These are phyloP conservation scores for Leucoagaricus sp. DNA, from an alignment of 1,284 basidiomycete genomes.

Conservation along the genomic window DNA sequence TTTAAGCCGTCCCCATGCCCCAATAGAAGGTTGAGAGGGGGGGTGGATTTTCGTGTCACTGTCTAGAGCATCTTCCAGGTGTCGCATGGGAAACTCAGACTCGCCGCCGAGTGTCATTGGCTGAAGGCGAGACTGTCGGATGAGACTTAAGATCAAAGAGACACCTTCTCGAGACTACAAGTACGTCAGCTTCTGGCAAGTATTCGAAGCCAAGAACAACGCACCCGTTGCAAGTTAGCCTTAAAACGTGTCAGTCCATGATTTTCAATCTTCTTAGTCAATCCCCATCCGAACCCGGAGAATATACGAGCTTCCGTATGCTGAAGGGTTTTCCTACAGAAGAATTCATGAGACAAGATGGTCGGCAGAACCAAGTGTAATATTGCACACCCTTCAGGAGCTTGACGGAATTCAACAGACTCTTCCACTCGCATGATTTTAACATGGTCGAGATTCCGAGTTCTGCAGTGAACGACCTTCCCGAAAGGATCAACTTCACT, in stretches of 20 bases:
- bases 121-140: constrained; percentile 75
- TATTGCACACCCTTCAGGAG: constrained; percentile 57
- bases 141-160: constrained; percentile 67
- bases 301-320: constrained; percentile 75
- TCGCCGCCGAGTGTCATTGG: constrained; percentile 56
- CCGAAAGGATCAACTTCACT: constrained; percentile 84
- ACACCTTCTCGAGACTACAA: constrained; percentile 80
- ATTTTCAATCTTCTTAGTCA: constrained; percentile 77
- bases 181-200: constrained; percentile 12
- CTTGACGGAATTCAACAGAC: constrained; percentile 63
- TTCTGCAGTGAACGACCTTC: constrained; percentile 67
- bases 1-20: constrained; percentile 37
- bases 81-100: constrained; percentile 16
- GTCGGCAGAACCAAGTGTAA: background rate
- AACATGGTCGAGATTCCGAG: constrained; percentile 82
- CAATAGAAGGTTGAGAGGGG: constrained; percentile 1
- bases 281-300: constrained; percentile 81
- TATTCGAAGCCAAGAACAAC: constrained; percentile 23
- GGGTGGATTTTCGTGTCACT: constrained; percentile 2
- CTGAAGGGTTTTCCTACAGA: constrained; percentile 67
- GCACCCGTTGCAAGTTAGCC: constrained; percentile 72
- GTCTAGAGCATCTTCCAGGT: constrained; percentile 3
- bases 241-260: constrained; percentile 78
- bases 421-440: constrained; percentile 84
- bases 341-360: background rate